Conservation (phyloP, 2,329 filamentous ascomycete species). For the Drechmeria coniospora region DNA sequence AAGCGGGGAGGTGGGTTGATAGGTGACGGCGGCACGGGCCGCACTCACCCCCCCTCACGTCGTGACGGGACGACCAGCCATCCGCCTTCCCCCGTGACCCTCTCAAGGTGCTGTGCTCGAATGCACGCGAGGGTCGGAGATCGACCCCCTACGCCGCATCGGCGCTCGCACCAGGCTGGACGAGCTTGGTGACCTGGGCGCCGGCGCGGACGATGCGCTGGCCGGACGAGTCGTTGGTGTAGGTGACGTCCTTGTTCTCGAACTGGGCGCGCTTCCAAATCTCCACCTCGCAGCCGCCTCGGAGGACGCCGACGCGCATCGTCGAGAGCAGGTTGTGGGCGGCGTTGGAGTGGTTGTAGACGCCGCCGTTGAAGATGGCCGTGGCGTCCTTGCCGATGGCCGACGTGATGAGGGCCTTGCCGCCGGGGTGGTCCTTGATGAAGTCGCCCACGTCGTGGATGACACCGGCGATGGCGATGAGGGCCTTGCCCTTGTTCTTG, state of each 20-base stretch:
- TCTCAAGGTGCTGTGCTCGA: no score
- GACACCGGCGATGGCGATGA: slow-evolving; percentile 67
- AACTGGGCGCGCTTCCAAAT: slow-evolving; percentile 81
- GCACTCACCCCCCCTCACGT: no score
- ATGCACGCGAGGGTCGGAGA: no score
- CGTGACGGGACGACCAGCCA: no score
- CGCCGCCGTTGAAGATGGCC: slow-evolving; percentile 81
- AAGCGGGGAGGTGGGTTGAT: no score
- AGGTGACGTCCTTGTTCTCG: slow-evolving; percentile 69
- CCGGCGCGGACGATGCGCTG: slow-evolving; percentile 76
- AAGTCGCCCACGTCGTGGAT: slow-evolving; percentile 75
- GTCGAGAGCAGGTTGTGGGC: slow-evolving; percentile 79
- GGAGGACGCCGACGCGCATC: slow-evolving; percentile 76
- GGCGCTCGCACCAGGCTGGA: slow-evolving; percentile 65
- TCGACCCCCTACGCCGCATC: slow-evolving; percentile 52
- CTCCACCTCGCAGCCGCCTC: slow-evolving; percentile 77
- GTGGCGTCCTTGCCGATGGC: slow-evolving; percentile 79
- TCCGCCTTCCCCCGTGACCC: no score
- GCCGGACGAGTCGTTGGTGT: slow-evolving; percentile 66
- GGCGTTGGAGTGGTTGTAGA: slow-evolving; percentile 80
- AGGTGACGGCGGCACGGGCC: no score
- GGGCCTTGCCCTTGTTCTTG: slow-evolving; percentile 54
- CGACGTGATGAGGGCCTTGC: slow-evolving; percentile 70
- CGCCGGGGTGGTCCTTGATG: slow-evolving; percentile 81
- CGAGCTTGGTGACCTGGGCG: slow-evolving; percentile 68